Evolutionary conservation across 2,329 filamentous ascomycete genomes (phyloP).

Genomic region (Tolypocladium tropicale): DNA sequence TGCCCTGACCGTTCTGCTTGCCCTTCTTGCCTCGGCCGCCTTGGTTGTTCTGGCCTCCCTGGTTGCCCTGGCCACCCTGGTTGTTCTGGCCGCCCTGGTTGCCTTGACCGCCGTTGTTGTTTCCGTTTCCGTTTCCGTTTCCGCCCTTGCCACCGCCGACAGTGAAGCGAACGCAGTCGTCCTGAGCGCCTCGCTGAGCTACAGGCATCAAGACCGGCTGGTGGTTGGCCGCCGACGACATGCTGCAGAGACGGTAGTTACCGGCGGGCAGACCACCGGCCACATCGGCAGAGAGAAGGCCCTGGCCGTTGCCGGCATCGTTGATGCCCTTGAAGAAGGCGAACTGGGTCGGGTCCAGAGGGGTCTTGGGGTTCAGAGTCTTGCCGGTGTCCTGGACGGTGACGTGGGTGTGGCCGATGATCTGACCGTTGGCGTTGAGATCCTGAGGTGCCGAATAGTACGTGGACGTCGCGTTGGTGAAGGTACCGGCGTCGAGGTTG

Average conservation of each 20-base stretch:
- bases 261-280: slow-evolving; percentile 48
- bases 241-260: slow-evolving; percentile 56
- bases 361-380: slow-evolving; percentile 36
- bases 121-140: slow-evolving; percentile 8
- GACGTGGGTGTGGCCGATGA: slow-evolving; percentile 51
- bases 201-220: slow-evolving; percentile 57
- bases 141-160: slow-evolving; percentile 22
- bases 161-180: slow-evolving; percentile 53
- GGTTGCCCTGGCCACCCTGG: slow-evolving; percentile 5
- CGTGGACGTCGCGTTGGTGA: slow-evolving; percentile 49
- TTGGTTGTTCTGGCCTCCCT: slow-evolving; percentile 5
- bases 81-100: slow-evolving; percentile 8
- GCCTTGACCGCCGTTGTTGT: slow-evolving; percentile 6
- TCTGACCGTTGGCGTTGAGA: slow-evolving; percentile 33
- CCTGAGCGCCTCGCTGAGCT: slow-evolving; percentile 55
- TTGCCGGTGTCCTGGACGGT: slow-evolving; percentile 46
- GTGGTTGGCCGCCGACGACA: slow-evolving; percentile 54
- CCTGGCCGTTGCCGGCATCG: slow-evolving; percentile 45
- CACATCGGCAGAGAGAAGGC: slow-evolving; percentile 42
- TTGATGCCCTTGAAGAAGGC: slow-evolving; percentile 61
- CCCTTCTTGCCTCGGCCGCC: slow-evolving; percentile 3
- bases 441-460: slow-evolving; percentile 53
- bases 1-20: neutral
- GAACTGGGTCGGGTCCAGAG: slow-evolving; percentile 43
- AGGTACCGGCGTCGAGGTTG: slow-evolving; percentile 46